A percentile compares a stretch with the other conserved stretches of the same genome.
Conservation (phyloP, 164 flowering plant species). For the Nymphaea thermarum region DNA sequence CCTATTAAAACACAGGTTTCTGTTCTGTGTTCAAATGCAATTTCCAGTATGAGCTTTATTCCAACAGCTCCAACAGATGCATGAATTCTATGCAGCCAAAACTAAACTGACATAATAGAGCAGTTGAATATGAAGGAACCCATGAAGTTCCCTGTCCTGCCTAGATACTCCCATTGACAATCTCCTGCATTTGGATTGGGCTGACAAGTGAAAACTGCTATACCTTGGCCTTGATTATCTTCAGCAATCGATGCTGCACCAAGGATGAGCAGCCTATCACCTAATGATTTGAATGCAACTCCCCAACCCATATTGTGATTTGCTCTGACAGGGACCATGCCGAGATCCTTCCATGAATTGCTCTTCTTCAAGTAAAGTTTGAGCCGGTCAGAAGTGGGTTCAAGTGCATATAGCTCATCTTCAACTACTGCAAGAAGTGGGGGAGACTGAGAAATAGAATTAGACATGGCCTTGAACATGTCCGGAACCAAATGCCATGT, state of each 20-base stretch:
- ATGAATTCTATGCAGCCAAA: not conserved
- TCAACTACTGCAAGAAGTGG: constrained; percentile 77
- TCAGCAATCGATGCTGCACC: constrained; percentile 25
- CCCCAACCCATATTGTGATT: constrained; percentile 74
- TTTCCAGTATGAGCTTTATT: no score
- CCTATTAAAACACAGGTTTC: no score
- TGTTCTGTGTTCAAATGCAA: no score
- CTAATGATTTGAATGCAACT: constrained; percentile 77
- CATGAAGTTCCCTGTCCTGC: constrained; percentile 14
- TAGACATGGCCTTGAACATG: constrained; percentile 22
- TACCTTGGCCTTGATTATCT: constrained; percentile 17
- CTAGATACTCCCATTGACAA: constrained; percentile 40
- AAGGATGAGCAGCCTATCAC: constrained; percentile 55
- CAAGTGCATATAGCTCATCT: constrained; percentile 64
- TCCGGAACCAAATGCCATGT: constrained; percentile 54
- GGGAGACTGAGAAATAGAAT: constrained; percentile 37
- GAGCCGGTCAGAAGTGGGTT: constrained; percentile 50
- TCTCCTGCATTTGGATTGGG: constrained; percentile 29
- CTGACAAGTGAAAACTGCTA: constrained; percentile 48
- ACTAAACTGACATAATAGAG: constrained; percentile 44
- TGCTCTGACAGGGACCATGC: constrained; percentile 62
- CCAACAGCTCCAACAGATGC: not conserved
- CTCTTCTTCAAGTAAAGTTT: constrained; percentile 45
- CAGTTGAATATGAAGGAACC: constrained; percentile 62
- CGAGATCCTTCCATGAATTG: constrained; percentile 62